A percentile compares a stretch with the other conserved stretches of the same genome.
phyloP scores from a whole-genome alignment of 192 early-diverging fungal genomes.

The Mortierella hygrophila region DNA sequence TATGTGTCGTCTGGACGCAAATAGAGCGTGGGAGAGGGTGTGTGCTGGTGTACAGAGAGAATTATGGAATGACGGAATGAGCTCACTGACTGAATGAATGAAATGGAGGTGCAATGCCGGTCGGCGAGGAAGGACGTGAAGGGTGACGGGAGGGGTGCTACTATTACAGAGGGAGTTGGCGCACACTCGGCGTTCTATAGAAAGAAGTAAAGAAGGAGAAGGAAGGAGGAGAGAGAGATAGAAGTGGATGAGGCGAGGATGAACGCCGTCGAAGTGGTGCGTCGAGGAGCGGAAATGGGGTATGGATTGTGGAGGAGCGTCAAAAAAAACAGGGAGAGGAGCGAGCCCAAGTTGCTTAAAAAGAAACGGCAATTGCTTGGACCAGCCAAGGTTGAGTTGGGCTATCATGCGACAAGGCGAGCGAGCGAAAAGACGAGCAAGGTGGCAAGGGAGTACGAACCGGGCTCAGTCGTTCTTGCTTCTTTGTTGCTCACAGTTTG shows the following conservation, averaged over 20 bases:
- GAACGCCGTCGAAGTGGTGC: too few relatives aligned
- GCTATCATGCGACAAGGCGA: background rate
- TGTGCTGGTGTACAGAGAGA: background rate
- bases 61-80: background rate
- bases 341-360: background rate
- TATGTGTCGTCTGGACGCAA: background rate
- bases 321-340: background rate
- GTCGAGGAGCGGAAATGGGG: too few relatives aligned
- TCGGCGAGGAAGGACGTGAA: background rate
- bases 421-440: background rate
- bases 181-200: background rate
- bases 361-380: background rate
- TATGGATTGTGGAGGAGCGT: background rate
- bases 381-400: background rate
- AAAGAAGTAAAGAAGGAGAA: background rate
- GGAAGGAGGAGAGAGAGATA: background rate
- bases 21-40: background rate
- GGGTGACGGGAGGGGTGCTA: background rate
- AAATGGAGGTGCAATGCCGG: background rate
- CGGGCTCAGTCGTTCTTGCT: background rate
- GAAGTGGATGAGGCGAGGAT: too few relatives aligned
- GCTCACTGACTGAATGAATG: background rate
- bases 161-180: background rate
- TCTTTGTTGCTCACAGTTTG: background rate
- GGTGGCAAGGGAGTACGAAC: background rate